Evolutionary conservation across 2,329 filamentous ascomycete genomes (phyloP).

Genomic region (Botryotinia convoluta): DNA sequence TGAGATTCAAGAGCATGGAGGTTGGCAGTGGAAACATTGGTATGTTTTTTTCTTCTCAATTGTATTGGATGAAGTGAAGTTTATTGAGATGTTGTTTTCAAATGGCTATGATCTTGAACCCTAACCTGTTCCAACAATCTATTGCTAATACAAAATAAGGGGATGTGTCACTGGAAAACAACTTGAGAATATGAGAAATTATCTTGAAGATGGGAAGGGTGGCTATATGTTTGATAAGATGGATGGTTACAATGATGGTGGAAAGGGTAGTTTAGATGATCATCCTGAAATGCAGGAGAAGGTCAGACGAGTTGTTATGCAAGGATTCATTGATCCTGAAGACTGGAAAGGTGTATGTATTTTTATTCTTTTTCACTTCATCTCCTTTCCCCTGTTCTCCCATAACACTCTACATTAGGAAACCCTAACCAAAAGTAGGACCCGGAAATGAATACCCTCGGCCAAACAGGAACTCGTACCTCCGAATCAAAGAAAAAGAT

Average conservation of each 20-base stretch:
- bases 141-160: constrained; percentile 49
- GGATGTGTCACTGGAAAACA: constrained; percentile 82
- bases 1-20: constrained; percentile 55
- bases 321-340: constrained; percentile 78
- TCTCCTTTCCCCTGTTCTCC: constrained; percentile 1
- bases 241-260: constrained; percentile 74
- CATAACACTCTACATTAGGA: neutral
- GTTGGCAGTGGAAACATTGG: constrained; percentile 86
- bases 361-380: neutral
- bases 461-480: constrained; percentile 32
- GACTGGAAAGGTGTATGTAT: constrained; percentile 83
- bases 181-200: constrained; percentile 62
- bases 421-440: constrained; percentile 29
- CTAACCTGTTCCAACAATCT: neutral
- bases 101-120: neutral
- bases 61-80: neutral
- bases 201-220: constrained; percentile 51
- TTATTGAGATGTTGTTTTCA: neutral
- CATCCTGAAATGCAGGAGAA: constrained; percentile 68
- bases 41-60: constrained; percentile 45
- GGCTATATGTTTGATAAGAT: constrained; percentile 39
- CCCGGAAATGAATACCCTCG: constrained; percentile 39
- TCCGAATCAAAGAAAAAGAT: constrained; percentile 30
- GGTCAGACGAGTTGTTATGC: constrained; percentile 65
- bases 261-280: constrained; percentile 51